Evolutionary conservation across 2,329 filamentous ascomycete genomes (phyloP).

Genomic region (Calonectria multiphialidica): DNA sequence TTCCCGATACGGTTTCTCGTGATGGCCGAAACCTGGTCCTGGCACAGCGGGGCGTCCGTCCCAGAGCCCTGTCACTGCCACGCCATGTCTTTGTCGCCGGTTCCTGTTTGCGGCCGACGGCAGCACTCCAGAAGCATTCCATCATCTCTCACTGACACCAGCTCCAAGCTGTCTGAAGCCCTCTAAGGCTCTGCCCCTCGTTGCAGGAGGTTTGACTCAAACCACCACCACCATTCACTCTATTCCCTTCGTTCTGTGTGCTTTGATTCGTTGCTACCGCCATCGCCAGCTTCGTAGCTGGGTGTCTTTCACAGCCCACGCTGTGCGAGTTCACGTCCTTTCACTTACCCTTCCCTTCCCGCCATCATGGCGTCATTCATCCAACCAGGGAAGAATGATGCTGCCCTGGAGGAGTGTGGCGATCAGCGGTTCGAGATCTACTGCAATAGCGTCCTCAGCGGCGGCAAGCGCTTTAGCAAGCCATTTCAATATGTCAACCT

Average conservation of each 20-base stretch:
- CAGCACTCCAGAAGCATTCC: constrained; percentile 2
- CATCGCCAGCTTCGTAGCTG: neutral
- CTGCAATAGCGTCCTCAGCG: constrained; percentile 20
- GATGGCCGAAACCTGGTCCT: neutral
- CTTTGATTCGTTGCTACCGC: neutral
- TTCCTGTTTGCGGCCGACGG: neutral
- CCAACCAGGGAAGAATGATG: constrained; percentile 19
- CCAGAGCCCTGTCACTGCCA: neutral
- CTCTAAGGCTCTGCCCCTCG: neutral
- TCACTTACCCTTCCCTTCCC: neutral
- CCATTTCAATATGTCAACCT: constrained; percentile 19
- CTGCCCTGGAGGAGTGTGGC: constrained; percentile 10
- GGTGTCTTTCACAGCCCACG: constrained; percentile 4
- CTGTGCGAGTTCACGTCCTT: constrained; percentile 11
- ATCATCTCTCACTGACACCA: constrained; percentile 1
- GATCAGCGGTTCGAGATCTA: constrained; percentile 12
- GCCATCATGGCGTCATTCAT: constrained; percentile 25
- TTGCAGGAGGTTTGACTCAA: constrained; percentile 4
- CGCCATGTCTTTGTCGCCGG: constrained; percentile 4
- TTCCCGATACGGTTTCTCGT: constrained; percentile 2
- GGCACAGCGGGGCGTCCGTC: neutral
- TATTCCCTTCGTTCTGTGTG: neutral
- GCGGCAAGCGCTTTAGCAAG: neutral
- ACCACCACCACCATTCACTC: neutral
- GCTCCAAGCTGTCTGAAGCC: neutral